Conservation (phyloP, 208 protist genomes). For the Novymonas esmeraldas region DNA sequence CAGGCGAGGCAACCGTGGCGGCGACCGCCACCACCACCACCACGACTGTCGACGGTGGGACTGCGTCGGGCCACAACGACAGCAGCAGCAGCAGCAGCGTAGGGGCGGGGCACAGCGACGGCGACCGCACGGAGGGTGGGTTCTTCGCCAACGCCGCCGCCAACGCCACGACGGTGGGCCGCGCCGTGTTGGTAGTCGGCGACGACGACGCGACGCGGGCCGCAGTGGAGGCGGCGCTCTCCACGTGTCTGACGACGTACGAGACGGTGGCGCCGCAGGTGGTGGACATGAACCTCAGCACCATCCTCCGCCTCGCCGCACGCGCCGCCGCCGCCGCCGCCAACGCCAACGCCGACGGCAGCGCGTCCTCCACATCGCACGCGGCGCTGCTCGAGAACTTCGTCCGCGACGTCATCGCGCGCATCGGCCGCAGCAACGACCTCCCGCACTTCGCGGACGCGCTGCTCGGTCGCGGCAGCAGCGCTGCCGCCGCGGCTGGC, state of each 20-base stretch:
- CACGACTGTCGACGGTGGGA: too few relatives aligned
- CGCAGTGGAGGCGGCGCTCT: conserved; percentile 48
- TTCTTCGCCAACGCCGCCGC: conserved; percentile 25
- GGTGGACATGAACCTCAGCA: conserved; percentile 76
- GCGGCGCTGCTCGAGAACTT: conserved; percentile 45
- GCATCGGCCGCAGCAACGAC: conserved; percentile 65
- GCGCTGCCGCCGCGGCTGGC: not conserved
- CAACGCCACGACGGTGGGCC: conserved; percentile 15
- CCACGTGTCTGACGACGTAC: conserved; percentile 79
- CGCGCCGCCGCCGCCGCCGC: conserved; percentile 27
- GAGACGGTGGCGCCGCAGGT: conserved; percentile 90
- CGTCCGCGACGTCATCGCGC: conserved; percentile 51
- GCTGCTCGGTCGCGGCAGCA: conserved; percentile 20
- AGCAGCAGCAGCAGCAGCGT: not conserved
- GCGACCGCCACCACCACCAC: too few relatives aligned
- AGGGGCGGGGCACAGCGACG: not conserved
- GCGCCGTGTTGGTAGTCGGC: conserved; percentile 14
- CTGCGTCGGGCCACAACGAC: too few relatives aligned
- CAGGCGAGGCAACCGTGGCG: not conserved
- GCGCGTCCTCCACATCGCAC: not conserved
- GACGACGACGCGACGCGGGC: conserved; percentile 17
- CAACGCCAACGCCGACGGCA: conserved; percentile 3
- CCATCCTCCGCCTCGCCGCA: conserved; percentile 72
- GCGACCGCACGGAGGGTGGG: conserved; percentile 15
- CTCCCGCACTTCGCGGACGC: conserved; percentile 72